phyloP scores from a whole-genome alignment of 2,329 filamentous ascomycete genomes.

The Talaromyces marneffei region DNA sequence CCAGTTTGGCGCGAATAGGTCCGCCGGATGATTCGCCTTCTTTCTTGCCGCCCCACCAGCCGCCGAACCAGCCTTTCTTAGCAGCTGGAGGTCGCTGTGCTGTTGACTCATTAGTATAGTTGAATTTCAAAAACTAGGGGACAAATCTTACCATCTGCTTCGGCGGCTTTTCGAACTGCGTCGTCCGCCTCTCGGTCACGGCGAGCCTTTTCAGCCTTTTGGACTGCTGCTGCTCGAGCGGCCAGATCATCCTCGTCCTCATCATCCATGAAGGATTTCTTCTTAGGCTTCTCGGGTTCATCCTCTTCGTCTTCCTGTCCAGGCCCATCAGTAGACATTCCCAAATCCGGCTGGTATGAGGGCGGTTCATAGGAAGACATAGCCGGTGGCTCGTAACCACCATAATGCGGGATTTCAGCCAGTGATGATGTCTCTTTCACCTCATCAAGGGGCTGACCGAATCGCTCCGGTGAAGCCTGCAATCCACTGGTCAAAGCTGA shows the following conservation, averaged over 20 bases:
- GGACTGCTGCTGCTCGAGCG: constrained; percentile 46
- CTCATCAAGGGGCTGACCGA: constrained; percentile 20
- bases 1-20: constrained; percentile 86
- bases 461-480: constrained; percentile 22
- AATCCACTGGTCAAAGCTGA: constrained; percentile 25
- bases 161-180: constrained; percentile 77
- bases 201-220: constrained; percentile 58
- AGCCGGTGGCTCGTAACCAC: constrained; percentile 33
- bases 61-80: constrained; percentile 66
- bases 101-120: constrained; percentile 39
- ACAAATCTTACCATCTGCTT: constrained; percentile 51
- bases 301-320: constrained; percentile 52
- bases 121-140: not conserved
- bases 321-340: constrained; percentile 32
- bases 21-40: constrained; percentile 51
- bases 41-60: constrained; percentile 73
- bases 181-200: constrained; percentile 77
- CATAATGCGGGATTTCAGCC: constrained; percentile 20
- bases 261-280: constrained; percentile 75
- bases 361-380: constrained; percentile 33
- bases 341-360: constrained; percentile 29
- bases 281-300: constrained; percentile 59
- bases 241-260: constrained; percentile 66
- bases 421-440: constrained; percentile 17
- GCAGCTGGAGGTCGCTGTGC: constrained; percentile 33